Conservation (phyloP, 1,139 yeast genomes). For the Spathaspora sp. region DNA sequence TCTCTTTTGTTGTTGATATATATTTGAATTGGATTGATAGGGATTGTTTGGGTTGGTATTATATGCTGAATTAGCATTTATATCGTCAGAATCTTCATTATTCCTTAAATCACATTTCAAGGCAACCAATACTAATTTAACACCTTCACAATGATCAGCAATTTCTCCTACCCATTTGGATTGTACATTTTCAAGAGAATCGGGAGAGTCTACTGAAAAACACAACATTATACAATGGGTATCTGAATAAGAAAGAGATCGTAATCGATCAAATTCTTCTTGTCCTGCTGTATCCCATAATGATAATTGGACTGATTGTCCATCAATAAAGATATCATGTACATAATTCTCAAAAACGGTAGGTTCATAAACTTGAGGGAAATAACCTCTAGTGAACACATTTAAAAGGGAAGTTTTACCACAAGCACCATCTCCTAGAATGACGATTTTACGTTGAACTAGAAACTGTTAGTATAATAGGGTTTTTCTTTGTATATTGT, state of each 20-base stretch:
- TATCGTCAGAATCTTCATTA: constrained; percentile 34
- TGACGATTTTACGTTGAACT: constrained; percentile 89
- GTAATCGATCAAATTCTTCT: constrained; percentile 77
- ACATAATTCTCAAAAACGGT: constrained; percentile 97
- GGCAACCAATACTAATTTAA: constrained; percentile 89
- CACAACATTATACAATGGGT: constrained; percentile 97
- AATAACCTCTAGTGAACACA: constrained; percentile 95
- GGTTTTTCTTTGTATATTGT: background rate
- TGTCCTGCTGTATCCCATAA: constrained; percentile 99
- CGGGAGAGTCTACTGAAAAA: constrained; percentile 91
- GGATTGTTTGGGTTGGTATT: constrained; percentile 16
- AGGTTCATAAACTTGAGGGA: constrained; percentile 98
- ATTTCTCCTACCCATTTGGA: constrained; percentile 96
- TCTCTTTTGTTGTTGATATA: constrained; percentile 44
- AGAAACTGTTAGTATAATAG: constrained; percentile 7
- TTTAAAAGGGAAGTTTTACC: constrained; percentile 62
- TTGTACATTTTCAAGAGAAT: constrained; percentile 92
- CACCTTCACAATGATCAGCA: constrained; percentile 96
- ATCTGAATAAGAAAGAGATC: constrained; percentile 68
- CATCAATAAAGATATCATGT: constrained; percentile 95
- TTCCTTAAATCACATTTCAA: constrained; percentile 89
- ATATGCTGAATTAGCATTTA: constrained; percentile 28
- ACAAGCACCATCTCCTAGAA: constrained; percentile 94
- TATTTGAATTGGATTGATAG: constrained; percentile 17
- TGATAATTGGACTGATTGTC: constrained; percentile 87